Base-by-base conservation (phyloP, 2,329 filamentous ascomycete species). In the Botryosphaeria dothidea region DNA sequence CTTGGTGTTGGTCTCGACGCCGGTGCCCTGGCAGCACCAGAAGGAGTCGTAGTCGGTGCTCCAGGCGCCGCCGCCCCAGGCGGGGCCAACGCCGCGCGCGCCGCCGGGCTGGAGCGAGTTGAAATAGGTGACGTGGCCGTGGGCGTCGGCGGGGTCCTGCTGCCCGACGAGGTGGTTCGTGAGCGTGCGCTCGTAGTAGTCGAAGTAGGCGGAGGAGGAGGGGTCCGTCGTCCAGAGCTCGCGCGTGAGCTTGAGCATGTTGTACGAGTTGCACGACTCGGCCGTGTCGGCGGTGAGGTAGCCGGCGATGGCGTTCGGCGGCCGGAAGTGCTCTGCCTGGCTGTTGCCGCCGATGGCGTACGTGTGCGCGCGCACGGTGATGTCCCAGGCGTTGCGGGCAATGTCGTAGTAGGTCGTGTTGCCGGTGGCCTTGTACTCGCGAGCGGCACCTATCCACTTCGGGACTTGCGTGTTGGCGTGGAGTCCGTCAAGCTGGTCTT, bases 261-360 rank as follows among this genome's bases (percentile, higher is more conserved):
- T 86, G 70, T 85, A 85, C 0, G 82, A 83, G 70, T 85, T 85
- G 72, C 84, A 85, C 1, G 78, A 78, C 71, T 86, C 84, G 49
- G 78, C 79, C 0, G 83, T 85, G 69, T 86, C 84, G 0, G 73
- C 69, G 3, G 71, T 72, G 11, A 86, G 73, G 60, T 78, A 81
- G 2, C 68, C 69, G 0, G 83, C 74, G 62, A 85, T 85, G 9
- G 77, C 80, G 65, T 84, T 77, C 0, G 83, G 76, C 0, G 71
- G 70, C 15, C 75, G 78, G 70, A 85, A 86, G 69, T 85, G 84
- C 69, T 86, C 84, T 0, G 81, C 77, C 66, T 85, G 80, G 68
- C 82, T 84, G 74, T 85, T 85, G 3, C 80, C 83, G 2, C 84
- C 83, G 38, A 85, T 85, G 29, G 83, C 83, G 66, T 85, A 85